Evolutionary conservation across 78 protist species (phyloP), one percentile per base, ranked within the genome.

Genomic region (Chrysochromulina tobinii): DNA sequence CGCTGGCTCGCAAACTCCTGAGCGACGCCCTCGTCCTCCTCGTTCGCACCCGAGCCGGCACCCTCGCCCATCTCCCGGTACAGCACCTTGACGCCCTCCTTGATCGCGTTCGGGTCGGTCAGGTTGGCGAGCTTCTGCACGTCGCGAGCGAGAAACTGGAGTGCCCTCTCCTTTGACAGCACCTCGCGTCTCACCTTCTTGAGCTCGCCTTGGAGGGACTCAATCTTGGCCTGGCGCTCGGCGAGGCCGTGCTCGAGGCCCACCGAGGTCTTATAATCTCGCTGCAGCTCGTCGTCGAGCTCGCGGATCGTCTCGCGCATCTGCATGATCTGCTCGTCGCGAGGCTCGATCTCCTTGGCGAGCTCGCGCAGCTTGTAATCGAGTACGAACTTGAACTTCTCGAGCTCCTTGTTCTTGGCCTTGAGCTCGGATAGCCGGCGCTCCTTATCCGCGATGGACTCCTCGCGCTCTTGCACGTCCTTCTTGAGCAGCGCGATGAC

Each of bases 311-410:
- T 59, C 53, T 53, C 68, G 25, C 64, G 88, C 88, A 58, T 54
- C 88, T 86, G 91, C 23, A 14, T 3, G 81, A 95, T 90, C 83
- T 92, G 90, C 81, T 89, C 87, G 88, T 96, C 94, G 4, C 93
- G 27, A 48, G 98, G 98, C 90, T 96, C 96, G 55, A 95, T 92
- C 91, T 96, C 97, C 68, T 64, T 61, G 87, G 89, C 90, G 67
- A 96, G 81, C 93, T 95, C 96, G 68, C 89, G 75, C 89, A 93
- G 94, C 92, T 95, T 96, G 91, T 92, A 92, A 61, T 96, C 97
- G 84, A 97, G 95, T 21, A 97, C 98, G 89, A 93, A 95, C 92
- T 95, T 95, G 90, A 94, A 93, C 88, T 97, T 97, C 61, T 97
- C 98, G 20, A 97, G 66, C 93, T 97, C 97, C 87, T 94, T 96